Evolutionary conservation across 148 eudicot species (phyloP).

Genomic region (Pouteria glomerata): DNA sequence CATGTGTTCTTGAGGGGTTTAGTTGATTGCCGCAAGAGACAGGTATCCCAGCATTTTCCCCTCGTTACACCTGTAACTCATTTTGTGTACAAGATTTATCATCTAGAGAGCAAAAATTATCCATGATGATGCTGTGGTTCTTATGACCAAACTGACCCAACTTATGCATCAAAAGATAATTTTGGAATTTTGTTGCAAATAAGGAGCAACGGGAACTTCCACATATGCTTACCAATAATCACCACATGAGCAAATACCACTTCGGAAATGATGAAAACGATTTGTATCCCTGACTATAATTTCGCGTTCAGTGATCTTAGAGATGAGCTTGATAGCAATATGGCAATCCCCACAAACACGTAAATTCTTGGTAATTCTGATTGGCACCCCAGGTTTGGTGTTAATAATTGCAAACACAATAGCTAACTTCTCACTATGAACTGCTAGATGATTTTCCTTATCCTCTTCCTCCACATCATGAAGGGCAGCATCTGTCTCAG

Average conservation of each 20-base stretch:
- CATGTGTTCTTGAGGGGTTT: no score
- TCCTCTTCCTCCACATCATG: constrained; percentile 85
- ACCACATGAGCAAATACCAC: constrained; percentile 66
- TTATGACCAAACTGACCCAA: no score
- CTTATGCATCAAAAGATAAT: no score
- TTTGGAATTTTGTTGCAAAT: no score
- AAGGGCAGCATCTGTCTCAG: constrained; percentile 55
- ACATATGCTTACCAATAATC: constrained; percentile 90
- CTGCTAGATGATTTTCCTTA: constrained; percentile 53
- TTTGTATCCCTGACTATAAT: constrained; percentile 68
- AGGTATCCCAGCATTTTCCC: no score
- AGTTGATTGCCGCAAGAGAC: no score
- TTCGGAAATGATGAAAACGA: constrained; percentile 54
- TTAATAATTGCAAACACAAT: constrained; percentile 54
- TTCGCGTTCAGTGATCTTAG: constrained; percentile 50
- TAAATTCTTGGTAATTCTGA: constrained; percentile 64
- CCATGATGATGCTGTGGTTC: no score
- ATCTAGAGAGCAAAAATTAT: no score
- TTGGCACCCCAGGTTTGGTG: constrained; percentile 31
- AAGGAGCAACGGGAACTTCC: no score
- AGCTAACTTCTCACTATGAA: constrained; percentile 77
- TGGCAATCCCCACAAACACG: constrained; percentile 87
- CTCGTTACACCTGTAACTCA: no score
- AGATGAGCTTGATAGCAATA: constrained; percentile 56
- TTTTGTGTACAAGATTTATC: no score